Base-by-base conservation (phyloP, 2,329 filamentous ascomycete genomes). In the Monilinia polystroma region DNA sequence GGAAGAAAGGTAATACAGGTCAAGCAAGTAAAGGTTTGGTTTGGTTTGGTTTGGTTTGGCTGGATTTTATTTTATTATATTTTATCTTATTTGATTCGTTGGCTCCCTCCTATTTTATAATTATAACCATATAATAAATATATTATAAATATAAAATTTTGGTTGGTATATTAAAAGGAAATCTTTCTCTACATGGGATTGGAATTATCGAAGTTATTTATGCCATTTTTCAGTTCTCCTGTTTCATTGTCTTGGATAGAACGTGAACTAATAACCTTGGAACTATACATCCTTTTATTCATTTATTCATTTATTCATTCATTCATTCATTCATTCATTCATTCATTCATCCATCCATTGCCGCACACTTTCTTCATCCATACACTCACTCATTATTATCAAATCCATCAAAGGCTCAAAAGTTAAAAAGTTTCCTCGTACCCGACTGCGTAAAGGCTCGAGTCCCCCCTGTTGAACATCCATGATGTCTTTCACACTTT, bases 201-300 rank as follows among this genome's bases (percentile, higher is more conserved):
- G 54, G 26, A 38, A 41, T 45, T n/a, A 14, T 64, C n/a, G 8
- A 26, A 43, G 18, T 47, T 14, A 51, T 29, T 64, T 65, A 65
- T 65, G 41, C 43, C 23, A 43, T 52, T 41, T 52, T 41, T 51
- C 58, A 62, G 10, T 32, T 62, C 32, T 12, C 14, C n/a, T 57
- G 52, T 64, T 64, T 65, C 53, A 59, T 65, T 65, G 53, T 59
- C 43, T 45, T 16, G 23, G 11, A 32, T 6, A 6, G 35, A 45
- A 59, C 16, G 14, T 10, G 23, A 32, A 26, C 52, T 32, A 41
- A 8, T n/a, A 29, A 4, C 23, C 23, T 23, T 23, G 23, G 23
- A 23, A 23, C 16, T n/a, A 20, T 55, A 20, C 18, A 53, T 16
- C 43, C n/a, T 63, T 63, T 52, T 8, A 47, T 59, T 41, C 14